Conservation (phyloP, 306 rosid genomes). For the Inga laurina region DNA sequence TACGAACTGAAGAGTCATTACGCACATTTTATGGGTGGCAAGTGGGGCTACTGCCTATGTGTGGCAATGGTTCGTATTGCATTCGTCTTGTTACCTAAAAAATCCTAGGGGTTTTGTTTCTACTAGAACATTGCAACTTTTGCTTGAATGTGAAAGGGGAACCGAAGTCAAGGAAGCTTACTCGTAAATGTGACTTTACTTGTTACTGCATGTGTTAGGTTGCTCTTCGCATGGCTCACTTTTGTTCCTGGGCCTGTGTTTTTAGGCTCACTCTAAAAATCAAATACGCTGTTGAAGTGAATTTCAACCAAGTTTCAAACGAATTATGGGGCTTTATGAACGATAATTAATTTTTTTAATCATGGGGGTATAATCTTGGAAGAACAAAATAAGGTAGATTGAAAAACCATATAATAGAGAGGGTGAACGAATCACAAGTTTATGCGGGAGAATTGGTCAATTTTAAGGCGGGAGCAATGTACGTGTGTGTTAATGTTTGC, state of each 20-base stretch:
- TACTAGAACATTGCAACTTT: background rate
- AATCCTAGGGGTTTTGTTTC: background rate
- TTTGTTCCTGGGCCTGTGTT: background rate
- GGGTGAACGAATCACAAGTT: background rate
- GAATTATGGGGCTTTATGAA: background rate
- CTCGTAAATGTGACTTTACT: background rate
- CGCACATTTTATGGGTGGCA: too few relatives aligned
- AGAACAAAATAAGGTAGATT: constrained; percentile 29
- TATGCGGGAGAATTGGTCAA: constrained; percentile 21
- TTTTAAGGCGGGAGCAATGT: constrained; percentile 30
- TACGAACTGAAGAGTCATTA: background rate
- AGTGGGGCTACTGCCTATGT: too few relatives aligned
- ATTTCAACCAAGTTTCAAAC: background rate
- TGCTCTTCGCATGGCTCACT: background rate
- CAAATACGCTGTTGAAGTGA: background rate
- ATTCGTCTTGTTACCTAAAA: background rate
- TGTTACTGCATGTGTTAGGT: background rate
- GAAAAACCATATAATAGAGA: background rate
- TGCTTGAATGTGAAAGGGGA: background rate
- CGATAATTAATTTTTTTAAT: background rate
- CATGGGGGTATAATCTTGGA: background rate
- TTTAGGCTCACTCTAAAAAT: background rate
- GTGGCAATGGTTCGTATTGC: background rate
- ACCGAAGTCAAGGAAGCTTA: background rate
- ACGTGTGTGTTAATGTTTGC: constrained; percentile 23